Conservation (phyloP, 768 basidiomycete genomes). For the Albatrellus ellisii region DNA sequence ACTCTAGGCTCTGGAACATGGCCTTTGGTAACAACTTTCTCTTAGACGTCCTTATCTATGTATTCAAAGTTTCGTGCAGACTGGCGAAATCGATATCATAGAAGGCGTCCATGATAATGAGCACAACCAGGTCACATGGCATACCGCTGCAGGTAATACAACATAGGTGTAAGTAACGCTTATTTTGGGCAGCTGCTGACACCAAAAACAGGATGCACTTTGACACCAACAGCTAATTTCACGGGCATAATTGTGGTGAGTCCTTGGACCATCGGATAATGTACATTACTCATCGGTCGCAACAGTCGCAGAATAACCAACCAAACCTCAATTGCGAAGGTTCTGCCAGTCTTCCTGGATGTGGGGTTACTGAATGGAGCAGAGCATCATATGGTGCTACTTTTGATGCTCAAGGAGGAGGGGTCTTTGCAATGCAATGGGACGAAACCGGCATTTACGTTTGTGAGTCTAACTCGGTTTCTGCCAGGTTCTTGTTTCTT, state of each 20-base stretch:
- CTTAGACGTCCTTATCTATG: neutral
- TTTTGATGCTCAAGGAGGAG: slow-evolving; percentile 71
- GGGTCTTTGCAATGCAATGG: slow-evolving; percentile 87
- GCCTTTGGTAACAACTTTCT: slow-evolving; percentile 39
- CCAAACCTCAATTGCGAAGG: slow-evolving; percentile 42
- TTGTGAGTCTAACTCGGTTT: slow-evolving; percentile 37
- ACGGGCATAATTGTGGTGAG: slow-evolving; percentile 53
- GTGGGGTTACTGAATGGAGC: slow-evolving; percentile 70
- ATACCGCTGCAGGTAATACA: slow-evolving; percentile 44
- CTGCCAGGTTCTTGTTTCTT: neutral
- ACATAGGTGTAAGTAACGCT: neutral
- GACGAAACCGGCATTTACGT: slow-evolving; percentile 62
- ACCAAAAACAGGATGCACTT: slow-evolving; percentile 34
- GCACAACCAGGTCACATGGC: slow-evolving; percentile 79
- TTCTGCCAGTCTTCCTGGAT: slow-evolving; percentile 43
- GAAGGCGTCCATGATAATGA: slow-evolving; percentile 78
- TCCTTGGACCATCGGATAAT: slow-evolving; percentile 5
- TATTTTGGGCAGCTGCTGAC: neutral
- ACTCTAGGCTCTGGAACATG: slow-evolving; percentile 45
- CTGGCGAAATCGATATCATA: slow-evolving; percentile 73
- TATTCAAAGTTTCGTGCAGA: slow-evolving; percentile 25
- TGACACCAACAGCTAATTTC: slow-evolving; percentile 41
- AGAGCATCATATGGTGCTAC: slow-evolving; percentile 71
- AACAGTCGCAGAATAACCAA: slow-evolving; percentile 32
- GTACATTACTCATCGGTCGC: neutral